phyloP scores from a whole-genome alignment of 495 filamentous ascomycete genomes.

The Trichoderma orchidacearum region DNA sequence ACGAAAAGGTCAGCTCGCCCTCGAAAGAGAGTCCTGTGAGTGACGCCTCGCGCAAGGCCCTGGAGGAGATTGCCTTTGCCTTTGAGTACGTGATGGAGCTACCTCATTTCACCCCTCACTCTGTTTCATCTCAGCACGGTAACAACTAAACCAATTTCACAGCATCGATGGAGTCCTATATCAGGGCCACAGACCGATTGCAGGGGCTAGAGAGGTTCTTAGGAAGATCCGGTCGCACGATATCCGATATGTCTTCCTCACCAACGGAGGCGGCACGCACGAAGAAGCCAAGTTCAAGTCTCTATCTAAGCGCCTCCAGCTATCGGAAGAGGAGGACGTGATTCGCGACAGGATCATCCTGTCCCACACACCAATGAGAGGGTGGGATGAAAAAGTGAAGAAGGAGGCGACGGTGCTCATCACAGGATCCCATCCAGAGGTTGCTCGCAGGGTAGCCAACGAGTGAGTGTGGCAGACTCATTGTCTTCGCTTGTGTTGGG shows the following conservation, averaged over 20 bases:
- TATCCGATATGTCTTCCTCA: conserved; percentile 83
- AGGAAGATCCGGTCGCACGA: conserved; percentile 47
- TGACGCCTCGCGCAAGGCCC: not conserved
- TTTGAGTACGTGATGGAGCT: conserved; percentile 18
- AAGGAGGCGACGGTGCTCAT: conserved; percentile 66
- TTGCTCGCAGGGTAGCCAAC: conserved; percentile 63
- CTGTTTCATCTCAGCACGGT: not conserved
- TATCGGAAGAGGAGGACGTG: conserved; percentile 60
- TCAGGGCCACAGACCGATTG: conserved; percentile 65
- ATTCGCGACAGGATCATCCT: conserved; percentile 69
- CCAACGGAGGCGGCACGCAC: conserved; percentile 84
- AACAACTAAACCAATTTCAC: not conserved
- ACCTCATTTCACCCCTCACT: not conserved
- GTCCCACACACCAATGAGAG: conserved; percentile 78
- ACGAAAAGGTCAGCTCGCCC: conserved; percentile 1
- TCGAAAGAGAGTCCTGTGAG: not conserved
- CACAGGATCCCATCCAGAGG: conserved; percentile 65
- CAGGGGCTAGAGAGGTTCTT: conserved; percentile 70
- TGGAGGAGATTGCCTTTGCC: conserved; percentile 10
- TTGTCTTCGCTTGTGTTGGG: no score
- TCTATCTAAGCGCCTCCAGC: conserved; percentile 7
- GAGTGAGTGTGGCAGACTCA: conserved; percentile 9
- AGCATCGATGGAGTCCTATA: conserved; percentile 95
- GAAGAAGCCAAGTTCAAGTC: conserved; percentile 58
- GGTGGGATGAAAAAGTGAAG: conserved; percentile 5